These are phyloP conservation scores for Mariannaea sp. DNA, from an alignment of 2,329 filamentous ascomycete species.

Conservation along the genomic window DNA sequence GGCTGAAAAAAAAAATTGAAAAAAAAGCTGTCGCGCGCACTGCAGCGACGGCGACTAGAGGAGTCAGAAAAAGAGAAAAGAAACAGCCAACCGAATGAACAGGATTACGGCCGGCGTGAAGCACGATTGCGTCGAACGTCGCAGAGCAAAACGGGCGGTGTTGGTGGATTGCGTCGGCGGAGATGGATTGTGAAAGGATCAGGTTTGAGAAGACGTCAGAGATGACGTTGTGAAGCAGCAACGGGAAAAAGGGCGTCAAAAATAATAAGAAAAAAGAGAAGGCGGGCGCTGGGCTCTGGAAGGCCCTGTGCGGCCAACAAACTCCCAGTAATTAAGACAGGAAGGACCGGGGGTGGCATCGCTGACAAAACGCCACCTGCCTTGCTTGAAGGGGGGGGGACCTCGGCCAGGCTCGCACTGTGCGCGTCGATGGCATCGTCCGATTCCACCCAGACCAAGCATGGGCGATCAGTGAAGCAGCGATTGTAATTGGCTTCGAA, in stretches of 20 bases:
- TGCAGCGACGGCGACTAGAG: constrained; percentile 2
- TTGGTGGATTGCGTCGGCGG: constrained; percentile 40
- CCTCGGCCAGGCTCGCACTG: constrained; percentile 25
- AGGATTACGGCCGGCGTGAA: constrained; percentile 33
- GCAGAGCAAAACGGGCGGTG: constrained; percentile 35
- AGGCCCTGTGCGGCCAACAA: constrained; percentile 29
- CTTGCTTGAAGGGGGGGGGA: not conserved
- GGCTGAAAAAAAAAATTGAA: constrained; percentile 7
- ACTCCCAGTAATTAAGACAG: constrained; percentile 18
- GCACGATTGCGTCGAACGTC: constrained; percentile 27
- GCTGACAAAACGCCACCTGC: constrained; percentile 22
- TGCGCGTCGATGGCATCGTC: constrained; percentile 33
- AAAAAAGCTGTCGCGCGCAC: constrained; percentile 8
- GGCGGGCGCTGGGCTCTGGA: constrained; percentile 41
- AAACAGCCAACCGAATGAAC: constrained; percentile 24
- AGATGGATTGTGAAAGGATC: constrained; percentile 44
- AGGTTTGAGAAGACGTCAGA: constrained; percentile 53
- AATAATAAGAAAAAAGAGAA: constrained; percentile 43
- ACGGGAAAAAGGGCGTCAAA: constrained; percentile 46
- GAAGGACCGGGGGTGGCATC: constrained; percentile 17
- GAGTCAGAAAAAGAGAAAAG: not conserved
- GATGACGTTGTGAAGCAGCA: constrained; percentile 52
- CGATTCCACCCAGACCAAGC: constrained; percentile 29
- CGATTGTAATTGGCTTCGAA: not conserved
- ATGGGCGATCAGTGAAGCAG: constrained; percentile 13